Base-by-base conservation (phyloP, 768 basidiomycete genomes). In the Naganishia antarctica region DNA sequence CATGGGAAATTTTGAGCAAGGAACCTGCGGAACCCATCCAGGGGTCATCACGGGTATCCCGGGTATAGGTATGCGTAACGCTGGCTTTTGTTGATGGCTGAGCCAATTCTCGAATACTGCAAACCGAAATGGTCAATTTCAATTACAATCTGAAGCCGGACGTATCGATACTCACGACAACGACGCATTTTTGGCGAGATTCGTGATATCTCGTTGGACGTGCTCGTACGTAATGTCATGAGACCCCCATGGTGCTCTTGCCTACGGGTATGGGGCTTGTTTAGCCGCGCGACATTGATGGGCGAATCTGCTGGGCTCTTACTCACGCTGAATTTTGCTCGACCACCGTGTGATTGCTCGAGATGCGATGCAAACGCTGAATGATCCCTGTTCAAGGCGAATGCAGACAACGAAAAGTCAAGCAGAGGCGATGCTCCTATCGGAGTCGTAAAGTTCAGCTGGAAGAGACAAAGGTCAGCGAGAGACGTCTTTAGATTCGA, bases 151-250 rank as follows among this genome's bases (percentile, higher is more conserved):
- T 7, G 34, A 15, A 37, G 34, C n/a, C n/a, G 34, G 34, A 37
- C 34, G 15, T 37, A n/a, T n/a, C 8, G 8, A 37, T 37, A 69
- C 80, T 64, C 66, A 90, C 91, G 87, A 89, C 44, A 93, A 80
- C 1, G 90, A 91, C 26, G 92, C 94, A 1, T 83, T 82, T 1
- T 89, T 84, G 8, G 82, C 79, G 29, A 98, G 81, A 45, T 82
- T 81, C 6, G 85, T 82, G 23, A 98, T 82, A 63, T 90, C 86
- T 48, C 96, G 81, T 60, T 89, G 77, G 1, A 88, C 85, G 18
- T 84, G 85, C 73, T 97, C 91, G 70, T 94, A 97, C 6, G 86
- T 84, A 12, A 92, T 68, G 72, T 96, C 90, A 71, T 96, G 90
- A 0, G 61, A 64, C 11, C 81, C 81, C 66, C 74, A 77, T 1